Percentiles rank a stretch among this genome's conserved stretches.
phyloP scores from a whole-genome alignment of 1,139 yeast genomes.

The Protomyces inundatus region DNA sequence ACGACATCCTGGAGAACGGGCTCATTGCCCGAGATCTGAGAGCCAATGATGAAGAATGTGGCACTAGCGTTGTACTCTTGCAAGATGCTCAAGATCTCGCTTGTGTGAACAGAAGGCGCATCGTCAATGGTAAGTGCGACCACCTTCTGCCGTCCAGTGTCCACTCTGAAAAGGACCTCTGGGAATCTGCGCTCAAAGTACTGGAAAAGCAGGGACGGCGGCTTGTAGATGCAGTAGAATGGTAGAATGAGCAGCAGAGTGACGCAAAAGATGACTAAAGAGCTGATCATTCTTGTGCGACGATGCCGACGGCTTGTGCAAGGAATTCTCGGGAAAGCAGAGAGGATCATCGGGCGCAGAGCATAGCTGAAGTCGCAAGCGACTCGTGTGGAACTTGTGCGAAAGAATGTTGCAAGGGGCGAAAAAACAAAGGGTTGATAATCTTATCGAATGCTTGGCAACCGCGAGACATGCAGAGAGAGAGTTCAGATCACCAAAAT shows the following conservation, averaged over 20 bases:
- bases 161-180: constrained; percentile 8
- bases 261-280: background rate
- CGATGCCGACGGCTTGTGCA: background rate
- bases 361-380: too few relatives aligned
- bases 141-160: constrained; percentile 3
- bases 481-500: too few relatives aligned
- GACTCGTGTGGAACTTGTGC: too few relatives aligned
- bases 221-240: constrained; percentile 9
- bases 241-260: background rate
- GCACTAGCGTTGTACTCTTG: constrained; percentile 37
- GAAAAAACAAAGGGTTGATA: too few relatives aligned
- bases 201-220: constrained; percentile 5
- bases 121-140: constrained; percentile 40
- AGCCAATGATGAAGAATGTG: constrained; percentile 23
- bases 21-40: constrained; percentile 1
- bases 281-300: background rate
- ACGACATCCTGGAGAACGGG: background rate
- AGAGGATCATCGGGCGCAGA: background rate
- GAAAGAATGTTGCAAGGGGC: too few relatives aligned
- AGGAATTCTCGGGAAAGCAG: background rate
- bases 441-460: too few relatives aligned
- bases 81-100: constrained; percentile 81
- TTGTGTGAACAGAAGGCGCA: constrained; percentile 63
- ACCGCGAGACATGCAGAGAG: too few relatives aligned
- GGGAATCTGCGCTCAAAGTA: constrained; percentile 10